These are phyloP conservation scores for Moesziomyces parantarcticus DNA, from an alignment of 1,284 basidiomycete species.

Conservation along the genomic window DNA sequence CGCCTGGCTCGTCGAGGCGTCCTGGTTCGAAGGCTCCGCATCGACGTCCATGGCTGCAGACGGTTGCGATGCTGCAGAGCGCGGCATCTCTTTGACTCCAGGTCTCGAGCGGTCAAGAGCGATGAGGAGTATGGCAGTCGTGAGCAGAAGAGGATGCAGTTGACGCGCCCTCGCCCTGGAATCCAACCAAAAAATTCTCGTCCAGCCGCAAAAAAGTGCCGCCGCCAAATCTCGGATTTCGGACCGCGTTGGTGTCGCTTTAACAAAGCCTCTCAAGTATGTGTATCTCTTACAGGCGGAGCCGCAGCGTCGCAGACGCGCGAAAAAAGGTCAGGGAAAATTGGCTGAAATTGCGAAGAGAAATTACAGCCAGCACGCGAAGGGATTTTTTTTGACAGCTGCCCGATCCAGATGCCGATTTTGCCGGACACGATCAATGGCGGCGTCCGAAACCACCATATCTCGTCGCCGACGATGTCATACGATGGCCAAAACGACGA, in stretches of 20 bases:
- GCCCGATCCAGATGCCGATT: no score
- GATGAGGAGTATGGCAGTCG: background rate
- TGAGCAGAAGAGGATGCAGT: background rate
- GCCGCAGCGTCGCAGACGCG: no score
- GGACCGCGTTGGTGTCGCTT: background rate
- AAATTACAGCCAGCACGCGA: no score
- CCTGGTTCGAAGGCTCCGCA: conserved; percentile 1
- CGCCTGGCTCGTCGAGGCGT: conserved; percentile 21
- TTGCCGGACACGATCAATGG: no score
- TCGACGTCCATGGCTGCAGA: conserved; percentile 3
- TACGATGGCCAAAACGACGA: no score
- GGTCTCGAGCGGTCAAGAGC: background rate
- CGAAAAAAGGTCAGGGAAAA: no score
- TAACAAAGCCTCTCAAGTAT: no score
- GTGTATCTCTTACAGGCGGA: no score
- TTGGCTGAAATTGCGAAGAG: no score
- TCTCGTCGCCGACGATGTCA: no score
- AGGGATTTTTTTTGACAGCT: no score
- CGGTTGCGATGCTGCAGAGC: conserved; percentile 20
- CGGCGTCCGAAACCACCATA: no score
- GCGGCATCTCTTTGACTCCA: conserved; percentile 9
- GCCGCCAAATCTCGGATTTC: conserved; percentile 15
- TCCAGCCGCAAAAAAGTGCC: conserved; percentile 3
- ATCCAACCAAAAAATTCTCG: conserved; percentile 25
- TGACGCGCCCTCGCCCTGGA: background rate